Base-by-base conservation (phyloP, 192 early-diverging fungal species). In the Chytriomyces confervae region DNA sequence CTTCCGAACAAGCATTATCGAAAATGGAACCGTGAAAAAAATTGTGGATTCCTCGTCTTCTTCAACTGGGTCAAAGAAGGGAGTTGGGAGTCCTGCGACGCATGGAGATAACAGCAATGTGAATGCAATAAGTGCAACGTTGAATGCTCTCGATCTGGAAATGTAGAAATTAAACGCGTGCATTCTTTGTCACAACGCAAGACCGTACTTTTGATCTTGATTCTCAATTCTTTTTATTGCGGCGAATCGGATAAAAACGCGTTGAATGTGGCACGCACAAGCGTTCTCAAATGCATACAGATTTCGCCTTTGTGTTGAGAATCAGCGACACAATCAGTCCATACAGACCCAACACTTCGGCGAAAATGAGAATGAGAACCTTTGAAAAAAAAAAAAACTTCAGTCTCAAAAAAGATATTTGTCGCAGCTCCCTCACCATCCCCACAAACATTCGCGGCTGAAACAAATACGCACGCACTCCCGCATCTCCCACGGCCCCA, bases 321-420 rank as follows among this genome's bases (percentile, higher is more conserved):
- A 99, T 99, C 71, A 99, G 77, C 73, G 72, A 69, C 69, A 85
- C 86, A 81, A 98, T 98, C 50, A 99, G 88, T 29, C 96, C 96
- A 83, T 98, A 97, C 62, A 98, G 90, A 82, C 95, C 95, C 44
- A 68, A 46, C 24, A 99, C 98, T 90, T 99, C 98, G 76, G 97
- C 96, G 84, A 99, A 99, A 92, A 99, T 99, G 65, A 99, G 92
- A 73, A 99, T 97, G 81, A 99, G 87, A 76, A 91, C 86, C 81
- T 85, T 20, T 78, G 82, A 71, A 16, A 70, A 44, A 36, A 3
- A 57, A 57, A 60, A 60, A 5, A 47, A 47, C 7, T 24, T 27
- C 24, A 27, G 43, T 29, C 45, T 68, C 16, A 13, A 16, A 72
- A 10, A 44, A 72, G 48, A 0, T 47, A 69, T 48, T 9, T 10